phyloP scores from a whole-genome alignment of 768 basidiomycete genomes.

The Psilocybe subaeruginosa region DNA sequence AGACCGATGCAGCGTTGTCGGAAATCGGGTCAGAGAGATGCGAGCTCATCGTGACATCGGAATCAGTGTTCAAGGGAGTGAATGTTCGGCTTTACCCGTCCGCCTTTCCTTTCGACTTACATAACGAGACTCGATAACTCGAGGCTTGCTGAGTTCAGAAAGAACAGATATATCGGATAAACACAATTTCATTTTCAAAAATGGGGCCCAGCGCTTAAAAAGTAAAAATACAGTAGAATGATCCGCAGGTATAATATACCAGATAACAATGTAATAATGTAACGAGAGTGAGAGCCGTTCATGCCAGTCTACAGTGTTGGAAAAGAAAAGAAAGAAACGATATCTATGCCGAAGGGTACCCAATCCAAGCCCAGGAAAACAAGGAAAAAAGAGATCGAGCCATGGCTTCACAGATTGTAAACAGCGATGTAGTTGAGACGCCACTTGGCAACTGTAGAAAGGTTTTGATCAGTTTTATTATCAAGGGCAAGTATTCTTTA shows the following conservation, averaged over 20 bases:
- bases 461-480: not conserved
- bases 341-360: not conserved
- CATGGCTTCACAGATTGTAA: conserved; percentile 29
- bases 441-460: conserved; percentile 52
- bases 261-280: conserved; percentile 11
- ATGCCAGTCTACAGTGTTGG: not conserved
- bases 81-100: conserved; percentile 33
- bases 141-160: conserved; percentile 7
- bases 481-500: not conserved
- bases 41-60: conserved; percentile 42
- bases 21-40: conserved; percentile 48
- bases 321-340: not conserved
- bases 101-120: conserved; percentile 6
- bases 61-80: conserved; percentile 33
- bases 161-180: not conserved
- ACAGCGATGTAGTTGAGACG: conserved; percentile 58
- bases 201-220: conserved; percentile 4
- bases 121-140: conserved; percentile 19
- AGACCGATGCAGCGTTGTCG: conserved; percentile 49
- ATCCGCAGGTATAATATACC: conserved; percentile 2
- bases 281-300: conserved; percentile 4
- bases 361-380: not conserved
- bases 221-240: conserved; percentile 10
- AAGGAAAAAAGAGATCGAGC: not conserved
- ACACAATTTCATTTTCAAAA: conserved; percentile 3